Conservation (phyloP, 192 early-diverging fungal genomes). For the Rhizophlyctis rosea region DNA sequence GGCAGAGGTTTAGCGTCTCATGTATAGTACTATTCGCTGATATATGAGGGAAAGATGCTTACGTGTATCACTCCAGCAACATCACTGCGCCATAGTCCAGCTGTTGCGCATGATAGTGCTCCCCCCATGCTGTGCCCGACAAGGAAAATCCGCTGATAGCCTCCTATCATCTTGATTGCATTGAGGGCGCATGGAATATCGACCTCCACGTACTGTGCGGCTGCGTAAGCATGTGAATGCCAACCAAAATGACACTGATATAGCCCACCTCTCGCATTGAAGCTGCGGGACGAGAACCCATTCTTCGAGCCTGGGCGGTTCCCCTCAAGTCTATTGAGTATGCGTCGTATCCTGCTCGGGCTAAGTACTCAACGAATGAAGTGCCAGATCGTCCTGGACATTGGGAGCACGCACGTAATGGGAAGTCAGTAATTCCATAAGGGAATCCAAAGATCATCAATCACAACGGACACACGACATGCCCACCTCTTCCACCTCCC, state of each 20-base stretch:
- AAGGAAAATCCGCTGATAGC: constrained; percentile 40
- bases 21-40: no score
- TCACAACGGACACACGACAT: not conserved
- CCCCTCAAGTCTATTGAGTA: constrained; percentile 43
- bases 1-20: not conserved
- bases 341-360: constrained; percentile 37
- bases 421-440: no score
- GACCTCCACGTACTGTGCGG: constrained; percentile 38
- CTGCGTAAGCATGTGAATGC: constrained; percentile 2
- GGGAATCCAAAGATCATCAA: not conserved
- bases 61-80: constrained; percentile 48
- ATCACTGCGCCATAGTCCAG: constrained; percentile 38
- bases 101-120: constrained; percentile 45
- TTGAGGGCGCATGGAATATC: constrained; percentile 45
- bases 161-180: constrained; percentile 33
- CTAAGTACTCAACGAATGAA: constrained; percentile 46
- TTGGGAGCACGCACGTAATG: no score
- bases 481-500: constrained; percentile 37
- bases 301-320: constrained; percentile 24
- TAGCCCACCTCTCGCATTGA: constrained; percentile 14
- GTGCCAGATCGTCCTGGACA: constrained; percentile 26
- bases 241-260: not conserved
- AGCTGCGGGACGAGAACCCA: constrained; percentile 29
- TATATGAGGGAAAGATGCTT: no score
- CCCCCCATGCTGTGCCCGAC: constrained; percentile 51